Conservation (phyloP, 371 early-diverging fungal genomes). For the Rhizomucor pusillus region DNA sequence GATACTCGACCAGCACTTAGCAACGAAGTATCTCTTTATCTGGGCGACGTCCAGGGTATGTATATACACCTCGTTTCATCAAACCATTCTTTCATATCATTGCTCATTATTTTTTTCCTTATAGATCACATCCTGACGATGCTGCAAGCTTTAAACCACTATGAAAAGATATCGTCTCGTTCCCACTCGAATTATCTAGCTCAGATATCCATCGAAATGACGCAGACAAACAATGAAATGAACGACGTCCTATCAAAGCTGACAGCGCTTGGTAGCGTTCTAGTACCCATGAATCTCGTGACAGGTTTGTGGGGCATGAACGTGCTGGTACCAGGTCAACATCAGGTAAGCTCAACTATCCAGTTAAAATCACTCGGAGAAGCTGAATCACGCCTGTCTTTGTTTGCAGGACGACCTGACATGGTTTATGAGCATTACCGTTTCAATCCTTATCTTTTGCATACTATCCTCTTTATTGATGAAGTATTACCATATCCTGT, state of each 20-base stretch:
- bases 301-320: slow-evolving; percentile 95
- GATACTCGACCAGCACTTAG: slow-evolving; percentile 39
- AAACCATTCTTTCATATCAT: too few species aligned
- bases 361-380: background rate
- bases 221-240: slow-evolving; percentile 88
- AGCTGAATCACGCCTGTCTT: too few species aligned
- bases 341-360: slow-evolving; percentile 19
- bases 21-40: slow-evolving; percentile 75
- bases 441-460: slow-evolving; percentile 32
- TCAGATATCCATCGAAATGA: slow-evolving; percentile 95
- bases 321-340: slow-evolving; percentile 75
- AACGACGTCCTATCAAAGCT: slow-evolving; percentile 89
- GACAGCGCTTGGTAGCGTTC: slow-evolving; percentile 89
- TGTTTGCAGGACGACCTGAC: slow-evolving; percentile 38
- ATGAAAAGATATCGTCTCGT: slow-evolving; percentile 87
- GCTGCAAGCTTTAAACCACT: slow-evolving; percentile 84
- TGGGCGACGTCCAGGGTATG: slow-evolving; percentile 91
- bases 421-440: slow-evolving; percentile 68
- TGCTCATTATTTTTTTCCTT: background rate
- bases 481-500: slow-evolving; percentile 21
- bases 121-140: slow-evolving; percentile 92
- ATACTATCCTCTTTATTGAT: slow-evolving; percentile 33
- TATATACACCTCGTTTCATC: too few species aligned
- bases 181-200: slow-evolving; percentile 96
- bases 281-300: slow-evolving; percentile 93